Percentiles rank a stretch among this genome's conserved stretches.
Evolutionary conservation across 208 protist genomes (phyloP).

Genomic region (Sergeia podlipaevii): DNA sequence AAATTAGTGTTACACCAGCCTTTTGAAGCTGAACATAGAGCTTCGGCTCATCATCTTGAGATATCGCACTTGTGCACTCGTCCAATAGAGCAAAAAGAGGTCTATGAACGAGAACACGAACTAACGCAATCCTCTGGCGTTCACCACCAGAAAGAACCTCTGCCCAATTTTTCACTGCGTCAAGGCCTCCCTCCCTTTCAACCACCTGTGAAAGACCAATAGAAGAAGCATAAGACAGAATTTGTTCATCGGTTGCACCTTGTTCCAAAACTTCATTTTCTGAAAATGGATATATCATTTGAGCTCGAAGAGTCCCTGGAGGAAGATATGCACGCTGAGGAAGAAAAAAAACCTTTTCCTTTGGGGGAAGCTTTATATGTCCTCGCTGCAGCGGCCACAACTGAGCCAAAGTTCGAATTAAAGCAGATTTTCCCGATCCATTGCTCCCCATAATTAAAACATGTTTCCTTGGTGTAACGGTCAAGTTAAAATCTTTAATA

Average conservation of each 20-base stretch:
- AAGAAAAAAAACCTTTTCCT: constrained; percentile 44
- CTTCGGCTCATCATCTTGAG: constrained; percentile 70
- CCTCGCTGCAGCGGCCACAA: constrained; percentile 74
- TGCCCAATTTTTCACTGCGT: constrained; percentile 70
- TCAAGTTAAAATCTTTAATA: constrained; percentile 56
- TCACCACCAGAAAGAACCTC: constrained; percentile 89
- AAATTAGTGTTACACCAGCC: constrained; percentile 76
- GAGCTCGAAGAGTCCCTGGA: constrained; percentile 70
- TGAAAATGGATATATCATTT: constrained; percentile 69
- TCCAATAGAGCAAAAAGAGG: constrained; percentile 87
- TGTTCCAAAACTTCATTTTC: constrained; percentile 17
- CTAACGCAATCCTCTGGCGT: constrained; percentile 80
- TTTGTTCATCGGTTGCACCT: constrained; percentile 37
- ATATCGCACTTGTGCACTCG: constrained; percentile 90
- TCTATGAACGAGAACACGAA: constrained; percentile 72
- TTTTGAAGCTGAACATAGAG: constrained; percentile 69
- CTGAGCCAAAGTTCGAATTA: constrained; percentile 61
- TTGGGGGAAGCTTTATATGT: constrained; percentile 30
- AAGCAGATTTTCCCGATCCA: constrained; percentile 86
- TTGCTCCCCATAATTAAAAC: constrained; percentile 87
- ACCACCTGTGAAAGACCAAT: constrained; percentile 66
- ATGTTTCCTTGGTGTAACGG: constrained; percentile 41
- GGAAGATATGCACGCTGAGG: constrained; percentile 83
- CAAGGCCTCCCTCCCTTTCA: constrained; percentile 78
- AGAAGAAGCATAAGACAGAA: constrained; percentile 30